These are phyloP conservation scores for Annulohypoxylon bovei DNA, from an alignment of 495 filamentous ascomycete genomes.

Conservation along the genomic window DNA sequence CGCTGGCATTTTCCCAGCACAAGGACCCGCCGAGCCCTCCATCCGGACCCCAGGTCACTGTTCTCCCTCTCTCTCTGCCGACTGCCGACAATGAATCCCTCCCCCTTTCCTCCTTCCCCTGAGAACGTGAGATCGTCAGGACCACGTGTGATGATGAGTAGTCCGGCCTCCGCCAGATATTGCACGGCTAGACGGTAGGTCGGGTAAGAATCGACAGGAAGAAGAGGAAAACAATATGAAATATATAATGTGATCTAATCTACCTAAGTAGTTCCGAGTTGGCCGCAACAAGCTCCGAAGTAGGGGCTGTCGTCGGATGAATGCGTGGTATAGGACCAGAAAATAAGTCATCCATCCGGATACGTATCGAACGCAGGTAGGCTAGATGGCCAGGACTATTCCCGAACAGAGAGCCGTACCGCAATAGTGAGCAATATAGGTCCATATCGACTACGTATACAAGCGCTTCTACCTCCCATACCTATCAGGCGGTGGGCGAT, in stretches of 20 bases:
- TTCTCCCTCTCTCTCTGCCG: not conserved
- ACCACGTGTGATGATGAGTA: not conserved
- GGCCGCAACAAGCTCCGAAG: not conserved
- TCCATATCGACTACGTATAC: not conserved
- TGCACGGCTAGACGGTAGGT: not conserved
- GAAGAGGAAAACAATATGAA: not conserved
- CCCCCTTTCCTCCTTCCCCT: not conserved
- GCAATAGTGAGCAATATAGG: not conserved
- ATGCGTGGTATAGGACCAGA: not conserved
- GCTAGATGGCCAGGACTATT: not conserved
- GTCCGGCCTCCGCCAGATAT: constrained; percentile 1
- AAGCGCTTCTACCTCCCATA: constrained; percentile 43
- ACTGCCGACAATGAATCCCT: not conserved
- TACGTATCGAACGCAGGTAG: not conserved
- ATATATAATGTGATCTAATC: not conserved
- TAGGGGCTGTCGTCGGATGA: not conserved
- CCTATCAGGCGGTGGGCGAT: constrained; percentile 45
- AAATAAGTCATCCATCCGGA: not conserved
- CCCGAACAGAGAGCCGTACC: not conserved
- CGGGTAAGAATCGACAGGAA: not conserved
- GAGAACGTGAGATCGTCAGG: constrained; percentile 12
- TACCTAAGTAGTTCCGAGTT: not conserved
- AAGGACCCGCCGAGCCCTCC: not conserved
- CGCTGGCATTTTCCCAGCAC: not conserved
- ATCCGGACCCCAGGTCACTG: constrained; percentile 13